Evolutionary conservation across 2,329 filamentous ascomycete species (phyloP), one percentile per base, ranked within the genome.

Genomic region (Cryphonectria naterciae): DNA sequence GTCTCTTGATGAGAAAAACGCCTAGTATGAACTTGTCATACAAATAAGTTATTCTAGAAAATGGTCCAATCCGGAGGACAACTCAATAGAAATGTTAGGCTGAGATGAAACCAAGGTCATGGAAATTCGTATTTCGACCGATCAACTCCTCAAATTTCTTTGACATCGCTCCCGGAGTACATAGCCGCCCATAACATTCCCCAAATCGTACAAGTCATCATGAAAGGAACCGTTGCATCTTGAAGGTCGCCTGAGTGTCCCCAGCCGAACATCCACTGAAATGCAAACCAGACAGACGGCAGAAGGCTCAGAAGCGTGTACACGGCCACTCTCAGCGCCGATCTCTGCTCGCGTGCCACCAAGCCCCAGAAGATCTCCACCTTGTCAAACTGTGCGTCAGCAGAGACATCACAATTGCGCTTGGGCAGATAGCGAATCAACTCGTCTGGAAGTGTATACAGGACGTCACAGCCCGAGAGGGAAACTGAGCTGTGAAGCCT

Each of bases 351-450:
- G 11, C 68, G 63, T 7, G 68, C 41, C 17, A 67, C 54, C 19
- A 70, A 43, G 3, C 63, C 68, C 68, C 54, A 70, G 39, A 70
- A 66, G 3, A 66, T 61, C 54, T 70, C 68, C 11, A 67, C 63
- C 32, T 70, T 65, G 41, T 46, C 39, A 35, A 69, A 61, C 32
- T 70, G 63, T 10, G 68, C 77, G n/a, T 67, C 41, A 4, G 39
- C 39, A 2, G 61, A 37, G 22, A 70, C 63, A 7, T 61, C 52
- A 22, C 62, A 35, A 15, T 54, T 65, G 2, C 68, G 37, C 54
- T 61, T 70, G 11, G 52, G 68, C n/a, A 70, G 56, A 35, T 46
- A 58, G 10, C 54, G 43, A 4, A 70, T 41, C 22, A 67, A 41
- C 37, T 70, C 65, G 8, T 37, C 68, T 15, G 68, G 63, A 8